Base-by-base conservation (phyloP, 129 eudicot species). In the Flaveria brownii region DNA sequence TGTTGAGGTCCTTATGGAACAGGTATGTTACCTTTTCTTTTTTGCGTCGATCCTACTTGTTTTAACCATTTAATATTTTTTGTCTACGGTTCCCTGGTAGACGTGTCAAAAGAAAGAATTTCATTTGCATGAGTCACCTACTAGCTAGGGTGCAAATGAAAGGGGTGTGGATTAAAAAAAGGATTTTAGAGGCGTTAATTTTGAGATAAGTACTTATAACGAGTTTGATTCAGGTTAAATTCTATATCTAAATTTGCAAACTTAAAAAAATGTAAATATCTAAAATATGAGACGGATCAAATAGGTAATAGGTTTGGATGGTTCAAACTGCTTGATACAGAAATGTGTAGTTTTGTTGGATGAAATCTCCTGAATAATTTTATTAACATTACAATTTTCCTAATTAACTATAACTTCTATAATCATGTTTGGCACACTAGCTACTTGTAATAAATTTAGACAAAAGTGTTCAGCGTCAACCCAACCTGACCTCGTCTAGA, bases 1-100 rank as follows among this genome's bases (percentile, higher is more conserved):
- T 2, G 90, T 87, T 18, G 97, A 92, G 83, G 80, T 82, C 76
- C 87, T 92, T 30, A 73, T 89, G 84, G 96, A 92, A 49, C 93
- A 89, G 96, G 96, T 89, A 50, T 47, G 43, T 68, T 64, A 49
- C 4, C 39, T 17, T 72, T 28, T 64, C 30, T 64, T 15, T 15
- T 36, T 65, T 17, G 45, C 2, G 12, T n/a, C 9, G 36, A 70
- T 59, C 41, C 66, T 52, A 18, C 5, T 13, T 10, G 43, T 52
- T 41, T 20, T 73, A 22, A 6, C 22, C 70, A 15, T 64, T 33
- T 64, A 33, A 33, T 30, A 14, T 64, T 33, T 33, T 16, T 16
- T 20, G 7, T 45, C 13, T 70, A 22, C 6, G 20, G 17, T n/a
- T 9, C 63, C 30, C 14, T 54, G 20, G 7, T 3, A 18, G 20